phyloP scores from a whole-genome alignment of 768 basidiomycete species.

The Russula virescens region DNA sequence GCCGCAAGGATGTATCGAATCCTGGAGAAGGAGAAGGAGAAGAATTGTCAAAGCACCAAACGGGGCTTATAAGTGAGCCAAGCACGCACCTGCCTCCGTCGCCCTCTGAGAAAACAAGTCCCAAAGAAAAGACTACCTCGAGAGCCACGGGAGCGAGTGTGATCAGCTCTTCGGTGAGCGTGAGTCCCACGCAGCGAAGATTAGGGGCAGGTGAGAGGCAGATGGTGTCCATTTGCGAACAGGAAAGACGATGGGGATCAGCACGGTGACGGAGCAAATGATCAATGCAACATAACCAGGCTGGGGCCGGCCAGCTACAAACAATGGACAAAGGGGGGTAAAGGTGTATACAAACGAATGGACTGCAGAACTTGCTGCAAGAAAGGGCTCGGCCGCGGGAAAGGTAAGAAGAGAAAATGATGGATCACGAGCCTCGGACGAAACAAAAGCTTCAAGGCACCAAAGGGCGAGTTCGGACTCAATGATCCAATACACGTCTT shows the following conservation, averaged over 20 bases:
- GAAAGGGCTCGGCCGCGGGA: background rate
- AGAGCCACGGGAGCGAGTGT: constrained; percentile 59
- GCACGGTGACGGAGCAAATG: constrained; percentile 9
- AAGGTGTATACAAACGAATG: constrained; percentile 35
- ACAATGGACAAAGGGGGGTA: constrained; percentile 7
- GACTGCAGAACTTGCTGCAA: constrained; percentile 46
- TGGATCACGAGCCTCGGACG: background rate
- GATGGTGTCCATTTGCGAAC: constrained; percentile 28
- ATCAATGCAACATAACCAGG: constrained; percentile 35
- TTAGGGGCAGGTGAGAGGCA: constrained; percentile 68
- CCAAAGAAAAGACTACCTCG: constrained; percentile 54
- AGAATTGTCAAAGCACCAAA: background rate
- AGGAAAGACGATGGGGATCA: constrained; percentile 24
- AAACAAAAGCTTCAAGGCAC: background rate
- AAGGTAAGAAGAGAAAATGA: background rate
- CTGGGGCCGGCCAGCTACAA: constrained; percentile 30
- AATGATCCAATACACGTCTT: background rate
- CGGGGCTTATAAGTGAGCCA: too few species aligned
- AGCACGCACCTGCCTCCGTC: constrained; percentile 43
- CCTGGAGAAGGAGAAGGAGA: constrained; percentile 31
- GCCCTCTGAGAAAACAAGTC: constrained; percentile 46
- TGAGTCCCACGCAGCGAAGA: constrained; percentile 61
- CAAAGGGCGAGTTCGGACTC: too few species aligned
- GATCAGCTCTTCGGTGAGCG: constrained; percentile 39
- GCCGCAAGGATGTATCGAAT: constrained; percentile 52